A percentile compares a stretch with the other conserved stretches of the same genome.
Evolutionary conservation across 129 eudicot genomes (phyloP).

Genomic region (Mikania micrantha): DNA sequence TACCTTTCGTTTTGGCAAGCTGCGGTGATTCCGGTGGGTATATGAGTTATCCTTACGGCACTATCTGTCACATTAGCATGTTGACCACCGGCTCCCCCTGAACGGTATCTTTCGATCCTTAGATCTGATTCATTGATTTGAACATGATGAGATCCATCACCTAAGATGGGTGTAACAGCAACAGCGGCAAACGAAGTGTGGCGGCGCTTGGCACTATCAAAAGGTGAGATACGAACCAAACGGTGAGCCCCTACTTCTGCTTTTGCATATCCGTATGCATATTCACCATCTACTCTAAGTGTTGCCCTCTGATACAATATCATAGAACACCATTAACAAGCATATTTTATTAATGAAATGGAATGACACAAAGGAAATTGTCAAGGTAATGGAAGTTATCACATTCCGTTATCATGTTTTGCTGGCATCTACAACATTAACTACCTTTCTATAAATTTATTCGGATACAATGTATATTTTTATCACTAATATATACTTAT

Average conservation of each 20-base stretch:
- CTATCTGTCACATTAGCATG: constrained; percentile 82
- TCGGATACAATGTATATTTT: too few relatives aligned
- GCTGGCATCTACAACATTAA: too few relatives aligned
- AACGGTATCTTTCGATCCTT: constrained; percentile 63
- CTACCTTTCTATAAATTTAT: too few relatives aligned
- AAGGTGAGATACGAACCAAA: constrained; percentile 82
- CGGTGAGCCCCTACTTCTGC: constrained; percentile 95
- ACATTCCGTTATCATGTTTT: neutral
- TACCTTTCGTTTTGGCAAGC: constrained; percentile 88
- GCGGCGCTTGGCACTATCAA: constrained; percentile 78
- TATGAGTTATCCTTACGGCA: constrained; percentile 83
- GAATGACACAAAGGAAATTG: neutral
- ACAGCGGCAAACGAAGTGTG: constrained; percentile 95
- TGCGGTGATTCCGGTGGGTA: constrained; percentile 74
- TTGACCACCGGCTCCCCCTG: constrained; percentile 97
- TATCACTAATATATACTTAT: neutral
- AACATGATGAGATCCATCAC: constrained; percentile 59
- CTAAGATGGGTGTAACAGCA: constrained; percentile 85
- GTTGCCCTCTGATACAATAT: constrained; percentile 55
- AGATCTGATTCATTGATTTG: constrained; percentile 91
- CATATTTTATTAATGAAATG: neutral
- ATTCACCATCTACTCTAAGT: constrained; percentile 82
- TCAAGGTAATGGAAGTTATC: neutral
- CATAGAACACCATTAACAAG: neutral
- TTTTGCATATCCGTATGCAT: constrained; percentile 91